A percentile compares a stretch with the other conserved stretches of the same genome.
These are phyloP conservation scores for Pittosporum tobira DNA, from an alignment of 129 eudicot genomes.

Conservation along the genomic window DNA sequence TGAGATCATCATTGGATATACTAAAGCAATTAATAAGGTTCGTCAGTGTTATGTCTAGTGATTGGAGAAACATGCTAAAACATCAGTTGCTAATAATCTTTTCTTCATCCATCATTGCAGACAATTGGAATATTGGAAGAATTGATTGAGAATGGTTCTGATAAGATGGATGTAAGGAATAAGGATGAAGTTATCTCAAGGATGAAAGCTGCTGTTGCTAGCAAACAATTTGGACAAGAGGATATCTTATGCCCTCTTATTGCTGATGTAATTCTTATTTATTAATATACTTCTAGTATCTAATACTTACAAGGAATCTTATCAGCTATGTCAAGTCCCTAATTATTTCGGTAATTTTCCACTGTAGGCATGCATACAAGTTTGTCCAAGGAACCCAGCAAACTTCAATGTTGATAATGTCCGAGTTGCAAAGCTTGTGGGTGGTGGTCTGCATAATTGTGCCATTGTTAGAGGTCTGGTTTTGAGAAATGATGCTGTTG, in stretches of 20 bases:
- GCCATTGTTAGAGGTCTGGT: constrained; percentile 72
- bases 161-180: constrained; percentile 76
- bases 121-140: constrained; percentile 47
- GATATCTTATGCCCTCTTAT: constrained; percentile 50
- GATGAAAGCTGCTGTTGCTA: constrained; percentile 76
- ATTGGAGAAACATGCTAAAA: background rate
- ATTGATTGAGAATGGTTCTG: constrained; percentile 63
- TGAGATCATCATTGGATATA: constrained; percentile 81
- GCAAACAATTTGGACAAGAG: constrained; percentile 83
- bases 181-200: constrained; percentile 64
- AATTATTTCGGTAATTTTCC: background rate
- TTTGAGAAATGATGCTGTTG: constrained; percentile 67
- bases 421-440: constrained; percentile 78
- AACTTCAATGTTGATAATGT: constrained; percentile 88
- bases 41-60: background rate
- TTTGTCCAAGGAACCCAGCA: constrained; percentile 76
- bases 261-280: constrained; percentile 47
- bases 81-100: no score
- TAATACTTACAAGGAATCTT: background rate
- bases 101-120: constrained; percentile 21
- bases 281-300: no score
- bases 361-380: constrained; percentile 80
- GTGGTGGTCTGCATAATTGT: constrained; percentile 73
- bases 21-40: constrained; percentile 68
- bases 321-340: background rate